A percentile compares a stretch with the other conserved stretches of the same genome.
Evolutionary conservation across 2,329 filamentous ascomycete genomes (phyloP).

Genomic region (Ceratocystis ficicola): DNA sequence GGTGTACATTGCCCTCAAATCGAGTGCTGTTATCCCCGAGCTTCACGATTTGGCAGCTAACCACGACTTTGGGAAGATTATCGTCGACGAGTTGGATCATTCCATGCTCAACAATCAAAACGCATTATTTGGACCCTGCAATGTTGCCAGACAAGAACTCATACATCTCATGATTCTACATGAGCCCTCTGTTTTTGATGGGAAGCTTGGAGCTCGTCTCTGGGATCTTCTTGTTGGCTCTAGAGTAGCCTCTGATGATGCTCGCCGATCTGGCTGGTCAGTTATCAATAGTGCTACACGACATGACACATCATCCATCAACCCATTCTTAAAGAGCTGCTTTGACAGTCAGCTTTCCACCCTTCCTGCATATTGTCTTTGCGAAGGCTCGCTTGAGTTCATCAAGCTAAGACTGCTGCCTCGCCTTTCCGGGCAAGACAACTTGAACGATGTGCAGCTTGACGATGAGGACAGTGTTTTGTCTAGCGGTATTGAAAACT

Average conservation of each 20-base stretch:
- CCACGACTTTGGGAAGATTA: slow-evolving; percentile 48
- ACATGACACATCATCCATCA: slow-evolving; percentile 33
- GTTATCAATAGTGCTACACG: slow-evolving; percentile 42
- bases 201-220: slow-evolving; percentile 49
- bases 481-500: slow-evolving; percentile 49
- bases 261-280: slow-evolving; percentile 58
- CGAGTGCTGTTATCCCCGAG: slow-evolving; percentile 36
- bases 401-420: slow-evolving; percentile 41
- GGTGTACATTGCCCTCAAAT: slow-evolving; percentile 39
- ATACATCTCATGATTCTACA: slow-evolving; percentile 46
- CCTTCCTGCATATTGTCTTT: slow-evolving; percentile 47
- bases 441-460: slow-evolving; percentile 35
- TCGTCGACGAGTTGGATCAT: slow-evolving; percentile 54
- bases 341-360: slow-evolving; percentile 45
- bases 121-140: slow-evolving; percentile 38
- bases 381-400: slow-evolving; percentile 50
- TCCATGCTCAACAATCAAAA: slow-evolving; percentile 34
- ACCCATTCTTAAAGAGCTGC: slow-evolving; percentile 45
- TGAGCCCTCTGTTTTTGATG: slow-evolving; percentile 49
- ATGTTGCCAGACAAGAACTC: slow-evolving; percentile 44
- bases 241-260: slow-evolving; percentile 44
- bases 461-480: slow-evolving; percentile 42
- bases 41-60: slow-evolving; percentile 46
- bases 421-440: slow-evolving; percentile 32
- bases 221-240: slow-evolving; percentile 64